Conservation (phyloP, 2,329 filamentous ascomycete species). For the Thielaviopsis musarum region DNA sequence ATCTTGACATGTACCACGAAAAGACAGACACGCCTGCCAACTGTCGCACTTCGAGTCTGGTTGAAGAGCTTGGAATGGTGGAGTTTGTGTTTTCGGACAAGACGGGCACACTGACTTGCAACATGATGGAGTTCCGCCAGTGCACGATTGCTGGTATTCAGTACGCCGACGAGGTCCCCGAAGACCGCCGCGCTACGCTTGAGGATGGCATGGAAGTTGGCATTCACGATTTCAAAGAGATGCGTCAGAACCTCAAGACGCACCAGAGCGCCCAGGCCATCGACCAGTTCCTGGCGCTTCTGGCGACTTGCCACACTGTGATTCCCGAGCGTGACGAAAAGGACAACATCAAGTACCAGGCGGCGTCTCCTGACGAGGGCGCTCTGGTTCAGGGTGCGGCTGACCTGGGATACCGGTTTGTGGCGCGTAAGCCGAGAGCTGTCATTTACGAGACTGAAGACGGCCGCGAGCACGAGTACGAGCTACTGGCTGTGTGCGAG, state of each 20-base stretch:
- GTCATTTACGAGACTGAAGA: slow-evolving; percentile 71
- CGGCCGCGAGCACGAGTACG: slow-evolving; percentile 53
- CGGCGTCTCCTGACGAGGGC: slow-evolving; percentile 90
- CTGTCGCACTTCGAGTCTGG: slow-evolving; percentile 86
- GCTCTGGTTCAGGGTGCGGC: slow-evolving; percentile 90
- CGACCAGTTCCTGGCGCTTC: slow-evolving; percentile 70
- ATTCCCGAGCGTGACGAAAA: slow-evolving; percentile 79
- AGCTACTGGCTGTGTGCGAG: slow-evolving; percentile 90
- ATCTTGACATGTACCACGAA: slow-evolving; percentile 95
- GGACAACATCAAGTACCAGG: slow-evolving; percentile 89
- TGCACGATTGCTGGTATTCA: slow-evolving; percentile 86
- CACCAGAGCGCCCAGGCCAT: slow-evolving; percentile 35
- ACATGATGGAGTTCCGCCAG: slow-evolving; percentile 97
- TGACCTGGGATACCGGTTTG: slow-evolving; percentile 72
- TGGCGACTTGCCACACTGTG: slow-evolving; percentile 89
- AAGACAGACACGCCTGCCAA: slow-evolving; percentile 89
- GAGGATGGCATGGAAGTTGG: slow-evolving; percentile 66
- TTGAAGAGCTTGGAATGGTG: slow-evolving; percentile 94
- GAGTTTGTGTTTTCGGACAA: slow-evolving; percentile 99
- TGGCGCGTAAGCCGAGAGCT: slow-evolving; percentile 72
- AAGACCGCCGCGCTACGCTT: slow-evolving; percentile 69
- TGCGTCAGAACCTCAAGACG: slow-evolving; percentile 49
- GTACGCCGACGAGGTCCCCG: slow-evolving; percentile 81
- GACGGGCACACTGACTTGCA: slow-evolving; percentile 89
- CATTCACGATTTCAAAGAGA: slow-evolving; percentile 67